A percentile compares a stretch with the other conserved stretches of the same genome.
Evolutionary conservation across 805 yeast genomes (phyloP).

Genomic region (Groenewaldozyma tartarivorans): DNA sequence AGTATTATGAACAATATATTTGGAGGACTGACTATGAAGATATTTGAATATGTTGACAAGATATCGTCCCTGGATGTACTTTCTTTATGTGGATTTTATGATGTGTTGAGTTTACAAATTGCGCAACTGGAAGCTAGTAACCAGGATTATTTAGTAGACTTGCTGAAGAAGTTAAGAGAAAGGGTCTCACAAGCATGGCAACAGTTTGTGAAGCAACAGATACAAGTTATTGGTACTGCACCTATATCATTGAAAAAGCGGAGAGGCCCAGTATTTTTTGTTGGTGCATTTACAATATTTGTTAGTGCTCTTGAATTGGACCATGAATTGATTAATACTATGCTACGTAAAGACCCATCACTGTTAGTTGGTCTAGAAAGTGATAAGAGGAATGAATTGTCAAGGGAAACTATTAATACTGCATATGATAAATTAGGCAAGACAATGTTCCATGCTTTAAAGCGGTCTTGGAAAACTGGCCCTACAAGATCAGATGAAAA

Average conservation of each 20-base stretch:
- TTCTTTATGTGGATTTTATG: constrained; percentile 34
- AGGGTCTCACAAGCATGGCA: constrained; percentile 49
- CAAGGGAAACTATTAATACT: not conserved
- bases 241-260: constrained; percentile 29
- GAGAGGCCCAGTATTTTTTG: constrained; percentile 35
- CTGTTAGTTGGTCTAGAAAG: not conserved
- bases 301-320: constrained; percentile 30
- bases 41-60: constrained; percentile 26
- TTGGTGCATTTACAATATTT: constrained; percentile 40
- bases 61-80: constrained; percentile 31
- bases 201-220: constrained; percentile 47
- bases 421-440: constrained; percentile 23
- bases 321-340: not conserved
- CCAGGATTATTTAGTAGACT: constrained; percentile 53
- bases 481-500: constrained; percentile 11
- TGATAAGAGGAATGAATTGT: not conserved
- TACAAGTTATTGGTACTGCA: constrained; percentile 34
- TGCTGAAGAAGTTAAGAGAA: constrained; percentile 42
- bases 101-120: constrained; percentile 34
- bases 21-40: constrained; percentile 26
- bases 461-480: constrained; percentile 20
- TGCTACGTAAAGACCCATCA: not conserved
- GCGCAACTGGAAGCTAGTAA: constrained; percentile 36
- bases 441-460: constrained; percentile 26
- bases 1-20: constrained; percentile 40